Evolutionary conservation across 371 early-diverging fungal genomes (phyloP).

Genomic region (Mucor irregularis): DNA sequence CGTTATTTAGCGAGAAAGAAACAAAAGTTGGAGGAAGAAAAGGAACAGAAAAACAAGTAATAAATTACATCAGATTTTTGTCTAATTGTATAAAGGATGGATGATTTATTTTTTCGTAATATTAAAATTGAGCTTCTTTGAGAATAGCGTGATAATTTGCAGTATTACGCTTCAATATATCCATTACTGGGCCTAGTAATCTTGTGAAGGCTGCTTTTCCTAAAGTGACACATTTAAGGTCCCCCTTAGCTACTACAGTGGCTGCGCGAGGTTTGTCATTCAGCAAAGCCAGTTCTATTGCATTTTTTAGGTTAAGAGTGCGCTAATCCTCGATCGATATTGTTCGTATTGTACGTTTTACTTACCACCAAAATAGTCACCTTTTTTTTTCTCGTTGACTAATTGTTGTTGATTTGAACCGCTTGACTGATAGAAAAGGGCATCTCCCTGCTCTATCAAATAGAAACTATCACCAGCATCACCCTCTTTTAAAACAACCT

Average conservation of each 20-base stretch:
- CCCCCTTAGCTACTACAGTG: constrained; percentile 82
- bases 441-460: constrained; percentile 87
- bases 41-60: neutral
- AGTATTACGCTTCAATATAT: constrained; percentile 73
- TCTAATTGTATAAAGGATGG: too few species aligned
- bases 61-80: too few species aligned
- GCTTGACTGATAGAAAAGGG: constrained; percentile 69
- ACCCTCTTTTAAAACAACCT: constrained; percentile 83
- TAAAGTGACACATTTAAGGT: constrained; percentile 83
- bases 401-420: constrained; percentile 39
- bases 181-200: constrained; percentile 86
- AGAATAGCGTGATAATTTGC: constrained; percentile 59
- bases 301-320: too few species aligned
- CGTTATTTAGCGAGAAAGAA: constrained; percentile 79
- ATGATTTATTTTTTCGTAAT: too few species aligned
- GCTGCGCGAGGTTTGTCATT: constrained; percentile 85
- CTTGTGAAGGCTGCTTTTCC: constrained; percentile 87
- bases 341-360: too few species aligned
- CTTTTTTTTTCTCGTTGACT: constrained; percentile 70
- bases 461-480: constrained; percentile 78
- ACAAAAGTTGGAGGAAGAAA: constrained; percentile 35
- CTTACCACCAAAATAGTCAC: constrained; percentile 86
- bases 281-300: constrained; percentile 82
- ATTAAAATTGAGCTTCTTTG: constrained; percentile 49
- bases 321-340: too few species aligned